Evolutionary conservation across 306 rosid species (phyloP), one percentile per base, ranked within the genome.

Genomic region (Corylus avellana): DNA sequence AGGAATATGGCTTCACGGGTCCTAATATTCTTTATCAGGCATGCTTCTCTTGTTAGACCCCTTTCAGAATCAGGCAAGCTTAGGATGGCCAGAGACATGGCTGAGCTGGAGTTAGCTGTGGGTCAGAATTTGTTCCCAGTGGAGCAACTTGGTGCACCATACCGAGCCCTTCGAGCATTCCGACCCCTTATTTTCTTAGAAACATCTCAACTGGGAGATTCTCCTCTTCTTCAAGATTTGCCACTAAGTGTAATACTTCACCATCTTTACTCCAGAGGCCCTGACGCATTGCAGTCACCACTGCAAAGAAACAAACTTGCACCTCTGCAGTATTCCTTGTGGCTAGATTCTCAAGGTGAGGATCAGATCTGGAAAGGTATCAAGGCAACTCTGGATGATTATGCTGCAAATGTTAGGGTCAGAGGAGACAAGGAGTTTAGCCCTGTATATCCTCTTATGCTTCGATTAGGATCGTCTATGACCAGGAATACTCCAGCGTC

Each of bases 81-180:
- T 78, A 90, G 97, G 85, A 93, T 96, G 99, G 99, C 98, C 58
- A 86, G 99, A 91, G 98, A 96, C 84, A 96, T 96, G 99, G 99
- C 98, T 75, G 99, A 93, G 80, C 85, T 96, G 78, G 98, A 96
- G 87, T 84, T 96, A 85, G 96, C 97, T 0, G 98, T 96, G 71
- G 99, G 99, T 66, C 99, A 96, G 77, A 91, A 89, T 80, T 77
- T 93, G 84, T 96, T 90, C 87, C 99, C 99, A 0, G 98, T 96
- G 6, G 97, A 93, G 77, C 98, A 93, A 82, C 99, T 96, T 51
- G 99, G 99, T 76, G 85, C 92, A 63, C 99, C 99, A 20, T 96
- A 93, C 82, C 91, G 97, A 51, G 97, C 98, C 69, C 99, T 95
- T 70, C 78, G 97, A 82, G 93, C 98, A 78, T 96, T 96, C 51